Conservation (phyloP, 805 yeast species). For the Lachancea lanzarotensis region DNA sequence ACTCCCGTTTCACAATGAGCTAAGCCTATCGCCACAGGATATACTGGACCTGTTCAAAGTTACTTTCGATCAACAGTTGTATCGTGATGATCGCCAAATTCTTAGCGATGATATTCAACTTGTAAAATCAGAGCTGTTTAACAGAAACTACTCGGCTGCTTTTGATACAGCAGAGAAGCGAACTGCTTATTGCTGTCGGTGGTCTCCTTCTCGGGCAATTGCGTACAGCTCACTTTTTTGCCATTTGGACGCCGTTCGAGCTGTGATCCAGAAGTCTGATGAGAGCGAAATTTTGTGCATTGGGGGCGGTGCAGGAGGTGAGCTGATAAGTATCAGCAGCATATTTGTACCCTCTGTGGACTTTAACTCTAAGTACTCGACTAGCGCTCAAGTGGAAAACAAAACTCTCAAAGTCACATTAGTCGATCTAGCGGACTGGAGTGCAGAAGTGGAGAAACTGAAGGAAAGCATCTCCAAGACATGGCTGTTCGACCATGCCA, state of each 20-base stretch:
- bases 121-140: constrained; percentile 63
- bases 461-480: constrained; percentile 38
- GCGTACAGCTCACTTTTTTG: constrained; percentile 65
- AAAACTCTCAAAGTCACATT: constrained; percentile 41
- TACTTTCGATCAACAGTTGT: constrained; percentile 24
- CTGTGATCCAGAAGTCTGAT: constrained; percentile 13
- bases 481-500: constrained; percentile 46
- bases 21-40: constrained; percentile 28
- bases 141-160: constrained; percentile 65
- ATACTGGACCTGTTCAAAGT: constrained; percentile 27
- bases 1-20: constrained; percentile 21
- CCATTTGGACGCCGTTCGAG: constrained; percentile 38
- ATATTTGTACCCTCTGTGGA: constrained; percentile 39
- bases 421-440: constrained; percentile 80
- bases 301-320: constrained; percentile 92
- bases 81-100: constrained; percentile 14
- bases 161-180: constrained; percentile 58
- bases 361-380: constrained; percentile 17
- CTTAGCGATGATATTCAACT: constrained; percentile 42
- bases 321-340: constrained; percentile 56
- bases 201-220: constrained; percentile 81
- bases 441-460: constrained; percentile 42
- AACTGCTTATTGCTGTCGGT: constrained; percentile 71
- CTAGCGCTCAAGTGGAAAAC: constrained; percentile 1
- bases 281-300: constrained; percentile 48